Conservation (phyloP, 345 rosid species). For the Lumnitzera littorea region DNA sequence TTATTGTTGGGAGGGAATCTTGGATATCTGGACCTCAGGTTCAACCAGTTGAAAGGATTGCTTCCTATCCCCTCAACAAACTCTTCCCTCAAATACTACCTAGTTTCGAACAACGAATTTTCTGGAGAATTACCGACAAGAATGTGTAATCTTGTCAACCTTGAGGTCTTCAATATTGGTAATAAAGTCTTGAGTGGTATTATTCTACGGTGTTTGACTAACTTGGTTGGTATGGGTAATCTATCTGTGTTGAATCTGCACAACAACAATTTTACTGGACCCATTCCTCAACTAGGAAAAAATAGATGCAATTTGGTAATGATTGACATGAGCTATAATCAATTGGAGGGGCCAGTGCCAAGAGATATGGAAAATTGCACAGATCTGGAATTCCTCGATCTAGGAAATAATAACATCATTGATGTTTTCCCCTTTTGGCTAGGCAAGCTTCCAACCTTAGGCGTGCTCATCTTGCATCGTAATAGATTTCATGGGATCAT, state of each 20-base stretch:
- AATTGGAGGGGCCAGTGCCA: background rate
- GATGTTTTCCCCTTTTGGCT: slow-evolving; percentile 23
- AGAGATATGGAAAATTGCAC: background rate
- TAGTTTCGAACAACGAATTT: slow-evolving; percentile 1
- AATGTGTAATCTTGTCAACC: slow-evolving; percentile 8
- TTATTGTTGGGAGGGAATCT: too few relatives aligned
- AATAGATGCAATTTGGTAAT: background rate
- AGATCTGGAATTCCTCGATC: slow-evolving; percentile 2
- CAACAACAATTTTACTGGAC: background rate
- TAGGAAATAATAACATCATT: slow-evolving; percentile 8
- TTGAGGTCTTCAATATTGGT: background rate
- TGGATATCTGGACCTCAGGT: too few relatives aligned
- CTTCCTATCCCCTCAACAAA: slow-evolving; percentile 8
- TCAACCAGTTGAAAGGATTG: background rate
- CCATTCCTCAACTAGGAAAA: background rate
- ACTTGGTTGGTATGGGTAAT: background rate
- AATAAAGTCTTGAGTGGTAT: slow-evolving; percentile 8
- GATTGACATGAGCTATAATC: slow-evolving; percentile 4
- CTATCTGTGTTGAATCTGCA: slow-evolving; percentile 5
- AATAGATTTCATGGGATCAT: slow-evolving; percentile 7
- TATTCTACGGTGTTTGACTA: slow-evolving; percentile 16
- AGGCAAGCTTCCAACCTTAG: slow-evolving; percentile 8
- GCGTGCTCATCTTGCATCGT: slow-evolving; percentile 1
- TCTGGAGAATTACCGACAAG: slow-evolving; percentile 5
- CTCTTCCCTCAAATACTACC: background rate